Percentiles rank a stretch among this genome's conserved stretches.
Evolutionary conservation across 805 yeast genomes (phyloP).

Genomic region (Cyberlindnera samutprakarnensis): DNA sequence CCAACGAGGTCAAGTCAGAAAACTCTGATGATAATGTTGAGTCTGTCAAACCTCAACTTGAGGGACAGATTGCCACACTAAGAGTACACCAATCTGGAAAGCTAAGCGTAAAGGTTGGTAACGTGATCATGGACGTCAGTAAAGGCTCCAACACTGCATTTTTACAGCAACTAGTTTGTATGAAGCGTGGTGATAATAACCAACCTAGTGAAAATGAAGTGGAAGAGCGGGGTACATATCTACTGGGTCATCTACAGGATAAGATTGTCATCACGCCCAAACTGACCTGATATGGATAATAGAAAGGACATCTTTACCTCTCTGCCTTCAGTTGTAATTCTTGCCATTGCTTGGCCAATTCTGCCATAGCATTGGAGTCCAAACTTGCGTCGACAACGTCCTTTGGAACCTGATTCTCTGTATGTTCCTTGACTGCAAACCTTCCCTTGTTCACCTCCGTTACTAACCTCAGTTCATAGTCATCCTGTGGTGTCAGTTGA

Average conservation of each 20-base stretch:
- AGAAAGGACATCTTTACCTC: background rate
- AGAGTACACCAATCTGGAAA: conserved; percentile 82
- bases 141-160: conserved; percentile 65
- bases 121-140: conserved; percentile 57
- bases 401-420: conserved; percentile 86
- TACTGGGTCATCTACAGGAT: conserved; percentile 48
- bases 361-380: conserved; percentile 62
- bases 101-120: conserved; percentile 66
- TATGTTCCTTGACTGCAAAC: conserved; percentile 74
- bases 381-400: conserved; percentile 83
- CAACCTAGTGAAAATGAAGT: conserved; percentile 29
- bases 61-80: conserved; percentile 66
- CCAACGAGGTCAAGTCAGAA: conserved; percentile 8
- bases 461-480: conserved; percentile 56
- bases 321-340: conserved; percentile 27
- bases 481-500: conserved; percentile 11
- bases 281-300: conserved; percentile 10
- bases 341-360: conserved; percentile 56
- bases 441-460: conserved; percentile 63
- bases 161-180: conserved; percentile 71
- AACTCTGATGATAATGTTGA: conserved; percentile 3
- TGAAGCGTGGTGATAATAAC: conserved; percentile 92
- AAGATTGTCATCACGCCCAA: conserved; percentile 56
- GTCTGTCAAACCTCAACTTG: conserved; percentile 9
- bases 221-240: conserved; percentile 28